phyloP scores from a whole-genome alignment of 78 protist genomes.

The Tieghemostelium lacteum region DNA sequence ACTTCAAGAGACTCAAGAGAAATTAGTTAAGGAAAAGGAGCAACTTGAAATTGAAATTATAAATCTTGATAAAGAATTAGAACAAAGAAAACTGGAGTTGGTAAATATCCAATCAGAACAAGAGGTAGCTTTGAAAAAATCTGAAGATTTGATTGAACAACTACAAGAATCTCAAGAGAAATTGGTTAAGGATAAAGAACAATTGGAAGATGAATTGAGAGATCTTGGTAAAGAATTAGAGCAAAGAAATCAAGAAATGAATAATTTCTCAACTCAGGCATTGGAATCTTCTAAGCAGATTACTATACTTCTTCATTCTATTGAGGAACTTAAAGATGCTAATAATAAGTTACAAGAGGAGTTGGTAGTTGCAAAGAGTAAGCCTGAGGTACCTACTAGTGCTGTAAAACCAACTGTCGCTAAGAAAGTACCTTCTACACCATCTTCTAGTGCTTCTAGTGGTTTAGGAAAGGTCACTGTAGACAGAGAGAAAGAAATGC shows the following conservation, averaged over 20 bases:
- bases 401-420: neutral
- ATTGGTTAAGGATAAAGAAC: neutral
- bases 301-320: neutral
- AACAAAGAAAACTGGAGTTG: no score
- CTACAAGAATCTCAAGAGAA: neutral
- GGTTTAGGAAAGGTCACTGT: neutral
- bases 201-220: neutral
- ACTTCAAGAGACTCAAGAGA: neutral
- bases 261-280: neutral
- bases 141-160: neutral
- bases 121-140: no score
- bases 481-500: conserved; percentile 27
- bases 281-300: conserved; percentile 3
- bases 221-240: neutral
- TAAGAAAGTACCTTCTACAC: conserved; percentile 10
- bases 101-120: neutral
- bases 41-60: neutral
- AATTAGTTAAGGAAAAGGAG: neutral
- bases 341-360: neutral
- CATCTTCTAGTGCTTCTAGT: neutral
- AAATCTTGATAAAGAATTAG: neutral
- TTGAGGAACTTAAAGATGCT: neutral
- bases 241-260: neutral
- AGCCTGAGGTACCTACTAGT: neutral
- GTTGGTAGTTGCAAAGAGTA: neutral